Evolutionary conservation across 768 basidiomycete species (phyloP).

Genomic region (Astraeus odoratus): DNA sequence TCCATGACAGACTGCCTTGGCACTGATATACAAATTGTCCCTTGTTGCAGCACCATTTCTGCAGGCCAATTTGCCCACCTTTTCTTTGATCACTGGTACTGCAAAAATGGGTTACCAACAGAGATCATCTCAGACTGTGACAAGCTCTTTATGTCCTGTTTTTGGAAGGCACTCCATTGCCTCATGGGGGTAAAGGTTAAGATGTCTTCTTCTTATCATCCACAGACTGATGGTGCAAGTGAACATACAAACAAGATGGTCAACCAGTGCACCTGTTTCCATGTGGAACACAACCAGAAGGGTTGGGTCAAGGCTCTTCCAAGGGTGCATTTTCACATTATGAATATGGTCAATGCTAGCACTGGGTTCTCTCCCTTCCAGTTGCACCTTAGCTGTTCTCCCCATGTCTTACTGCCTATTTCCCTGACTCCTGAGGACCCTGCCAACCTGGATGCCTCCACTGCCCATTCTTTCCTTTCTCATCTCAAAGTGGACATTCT

Average conservation of each 20-base stretch:
- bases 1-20: conserved; percentile 19
- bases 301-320: conserved; percentile 28
- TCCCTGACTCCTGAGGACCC: background rate
- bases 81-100: conserved; percentile 25
- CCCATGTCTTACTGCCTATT: conserved; percentile 19
- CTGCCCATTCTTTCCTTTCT: background rate
- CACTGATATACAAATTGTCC: conserved; percentile 14
- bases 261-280: conserved; percentile 19
- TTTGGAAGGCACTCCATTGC: conserved; percentile 22
- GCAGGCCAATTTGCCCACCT: conserved; percentile 13
- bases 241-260: conserved; percentile 29
- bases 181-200: conserved; percentile 22
- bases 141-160: conserved; percentile 24
- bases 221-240: conserved; percentile 30
- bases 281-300: conserved; percentile 18
- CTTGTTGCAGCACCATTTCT: conserved; percentile 3
- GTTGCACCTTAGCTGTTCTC: conserved; percentile 15
- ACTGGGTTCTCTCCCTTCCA: conserved; percentile 30
- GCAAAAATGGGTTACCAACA: conserved; percentile 26
- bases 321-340: conserved; percentile 24
- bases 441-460: background rate
- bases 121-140: conserved; percentile 28
- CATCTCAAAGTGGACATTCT: conserved; percentile 13
- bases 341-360: conserved; percentile 26
- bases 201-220: conserved; percentile 32